phyloP scores from a whole-genome alignment of 495 filamentous ascomycete species.

The Zalerion maritima region DNA sequence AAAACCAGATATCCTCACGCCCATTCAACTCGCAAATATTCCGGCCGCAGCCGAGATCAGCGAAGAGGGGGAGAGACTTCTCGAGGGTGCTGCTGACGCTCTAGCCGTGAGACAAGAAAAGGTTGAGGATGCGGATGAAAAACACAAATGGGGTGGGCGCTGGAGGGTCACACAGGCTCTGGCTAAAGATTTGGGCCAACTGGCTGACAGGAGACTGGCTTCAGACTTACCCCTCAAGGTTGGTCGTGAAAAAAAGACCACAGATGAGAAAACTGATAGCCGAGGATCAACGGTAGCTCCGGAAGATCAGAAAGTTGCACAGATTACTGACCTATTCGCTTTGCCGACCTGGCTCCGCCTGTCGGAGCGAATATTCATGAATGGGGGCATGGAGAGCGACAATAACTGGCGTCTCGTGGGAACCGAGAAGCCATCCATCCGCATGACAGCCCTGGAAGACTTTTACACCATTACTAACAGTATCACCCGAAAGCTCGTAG shows the following conservation, averaged over 20 bases:
- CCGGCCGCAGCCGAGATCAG: slow-evolving; percentile 64
- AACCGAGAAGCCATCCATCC: slow-evolving; percentile 46
- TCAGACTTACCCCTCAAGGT: slow-evolving; percentile 15
- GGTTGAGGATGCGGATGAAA: slow-evolving; percentile 39
- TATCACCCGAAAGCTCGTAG: slow-evolving; percentile 53
- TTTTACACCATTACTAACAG: slow-evolving; percentile 53
- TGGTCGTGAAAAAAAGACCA: slow-evolving; percentile 23
- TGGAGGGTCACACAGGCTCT: slow-evolving; percentile 36
- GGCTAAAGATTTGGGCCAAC: slow-evolving; percentile 21
- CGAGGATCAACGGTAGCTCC: background rate
- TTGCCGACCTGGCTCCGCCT: slow-evolving; percentile 47
- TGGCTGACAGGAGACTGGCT: slow-evolving; percentile 20
- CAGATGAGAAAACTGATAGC: too few species aligned
- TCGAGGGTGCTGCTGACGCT: slow-evolving; percentile 53
- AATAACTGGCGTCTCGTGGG: slow-evolving; percentile 49
- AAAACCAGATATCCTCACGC: slow-evolving; percentile 6
- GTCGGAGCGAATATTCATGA: slow-evolving; percentile 65
- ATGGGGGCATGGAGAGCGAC: slow-evolving; percentile 41
- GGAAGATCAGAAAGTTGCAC: slow-evolving; percentile 31
- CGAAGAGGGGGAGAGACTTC: slow-evolving; percentile 42
- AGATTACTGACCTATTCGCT: slow-evolving; percentile 37
- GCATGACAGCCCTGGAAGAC: slow-evolving; percentile 52
- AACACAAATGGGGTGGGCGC: slow-evolving; percentile 29
- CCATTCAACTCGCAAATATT: slow-evolving; percentile 33
- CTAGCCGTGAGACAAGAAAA: slow-evolving; percentile 42